Base-by-base conservation (phyloP, 148 eudicot genomes). In the Vaccinium corymbosum region DNA sequence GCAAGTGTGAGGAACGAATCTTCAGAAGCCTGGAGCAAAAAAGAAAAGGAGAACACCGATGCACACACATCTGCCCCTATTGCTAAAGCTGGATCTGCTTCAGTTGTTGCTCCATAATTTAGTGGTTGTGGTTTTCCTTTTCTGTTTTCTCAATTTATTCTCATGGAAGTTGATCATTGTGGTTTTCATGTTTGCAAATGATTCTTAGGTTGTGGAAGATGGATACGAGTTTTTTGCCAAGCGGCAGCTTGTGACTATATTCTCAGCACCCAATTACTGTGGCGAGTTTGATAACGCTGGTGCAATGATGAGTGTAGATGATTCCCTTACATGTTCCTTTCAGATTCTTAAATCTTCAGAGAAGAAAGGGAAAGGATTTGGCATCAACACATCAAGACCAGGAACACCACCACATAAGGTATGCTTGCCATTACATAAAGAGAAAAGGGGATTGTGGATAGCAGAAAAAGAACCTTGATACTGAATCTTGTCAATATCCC, bases 271-370 rank as follows among this genome's bases (percentile, higher is more conserved):
- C 79, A 93, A 93, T 87, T 93, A 93, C 91, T 93, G 95, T 49
- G 95, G 94, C 9, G 95, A 93, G 89, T 93, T 93, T 87, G 95
- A 93, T 85, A 93, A 93, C 81, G 94, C 94, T 46, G 95, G 94
- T 80, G 95, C 95, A 81, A 91, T 93, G 95, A 90, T 93, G 95
- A 93, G 95, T 73, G 95, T 93, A 82, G 95, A 93, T 86, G 95
- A 93, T 83, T 85, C 91, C 17, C 83, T 93, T 80, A 93, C 94
- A n/a, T 93, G 95, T 52, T 93, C 95, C 76, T 93, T 93, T 83
- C 94, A 93, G 87, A 93, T 93, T 71, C 92, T 93, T 17, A 90
- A 92, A 88, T 87, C 94, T 50, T 91, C 90, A 52, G 94, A 91
- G 71, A 93, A 93, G 90, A 93, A 93, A 84, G 93, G 93, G 55